Evolutionary conservation across 163 green algal genomes (phyloP).

Genomic region (Coccomyxa subellipsoidea): DNA sequence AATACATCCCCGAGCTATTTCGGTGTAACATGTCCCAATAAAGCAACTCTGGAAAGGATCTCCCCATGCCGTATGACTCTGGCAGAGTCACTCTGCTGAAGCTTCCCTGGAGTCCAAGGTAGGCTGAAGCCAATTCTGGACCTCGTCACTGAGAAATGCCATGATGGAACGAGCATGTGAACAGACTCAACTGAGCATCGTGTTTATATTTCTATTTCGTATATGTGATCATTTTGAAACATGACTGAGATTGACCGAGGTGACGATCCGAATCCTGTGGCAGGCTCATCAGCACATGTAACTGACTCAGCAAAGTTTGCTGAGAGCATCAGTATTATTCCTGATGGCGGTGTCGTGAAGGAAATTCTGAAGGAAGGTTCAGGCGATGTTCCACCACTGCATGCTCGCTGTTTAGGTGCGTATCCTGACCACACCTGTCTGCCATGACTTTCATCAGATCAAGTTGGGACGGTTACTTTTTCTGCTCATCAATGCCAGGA

Average conservation of each 20-base stretch:
- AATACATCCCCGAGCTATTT: too few species aligned
- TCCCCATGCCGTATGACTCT: too few species aligned
- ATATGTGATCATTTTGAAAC: too few species aligned
- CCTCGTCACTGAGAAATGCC: too few species aligned
- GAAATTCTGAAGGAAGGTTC: slow-evolving; percentile 42
- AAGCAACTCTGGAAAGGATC: too few species aligned
- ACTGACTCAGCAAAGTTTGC: neutral
- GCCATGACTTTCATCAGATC: neutral
- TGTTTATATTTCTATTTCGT: too few species aligned
- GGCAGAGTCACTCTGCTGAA: too few species aligned
- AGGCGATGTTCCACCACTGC: slow-evolving; percentile 44
- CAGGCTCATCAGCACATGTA: neutral
- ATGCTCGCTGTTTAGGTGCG: slow-evolving; percentile 68
- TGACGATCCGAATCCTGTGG: neutral
- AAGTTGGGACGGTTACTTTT: neutral
- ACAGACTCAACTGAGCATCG: too few species aligned
- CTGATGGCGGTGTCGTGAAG: slow-evolving; percentile 59
- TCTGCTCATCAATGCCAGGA: neutral
- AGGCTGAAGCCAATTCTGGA: too few species aligned
- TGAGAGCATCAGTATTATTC: slow-evolving; percentile 5
- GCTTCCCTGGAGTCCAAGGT: too few species aligned
- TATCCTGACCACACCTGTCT: neutral
- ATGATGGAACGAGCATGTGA: too few species aligned
- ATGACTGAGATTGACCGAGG: neutral
- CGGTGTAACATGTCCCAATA: too few species aligned